Evolutionary conservation across 768 basidiomycete genomes (phyloP), one percentile per base, ranked within the genome.

Genomic region (Floccularia luteovirens): DNA sequence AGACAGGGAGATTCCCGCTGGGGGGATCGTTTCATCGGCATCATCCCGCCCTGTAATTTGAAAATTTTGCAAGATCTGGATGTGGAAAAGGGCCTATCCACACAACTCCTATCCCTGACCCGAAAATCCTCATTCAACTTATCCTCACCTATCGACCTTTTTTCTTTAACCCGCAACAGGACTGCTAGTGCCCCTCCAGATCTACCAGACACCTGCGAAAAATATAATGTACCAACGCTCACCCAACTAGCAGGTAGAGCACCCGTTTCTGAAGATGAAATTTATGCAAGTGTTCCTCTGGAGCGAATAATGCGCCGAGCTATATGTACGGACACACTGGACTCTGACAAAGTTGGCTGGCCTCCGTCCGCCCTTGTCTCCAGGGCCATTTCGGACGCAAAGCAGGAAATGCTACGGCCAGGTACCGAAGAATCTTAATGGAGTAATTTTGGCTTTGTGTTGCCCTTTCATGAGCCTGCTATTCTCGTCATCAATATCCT

Each of bases 1-100:
- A 32, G 25, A 19, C 27, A 20, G 8, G 36, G 36, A 3, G 42
- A 46, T 24, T 36, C 39, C 5, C 34, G 51, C 4, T 61, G 60
- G 60, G 55, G 45, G 5, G 56, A 60, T 24, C 45, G 42, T 3
- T 61, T 61, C 36, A 40, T 61, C 25, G 56, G 57, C 32, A 12
- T 19, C n/a, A 34, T 34, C 7, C 8, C n/a, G 8, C 32, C 32
- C 16, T 7, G 32, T 8, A 19, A 34, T 8, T 8, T 34, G 32
- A 34, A 17, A 8, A 7, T 7, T 34, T 17, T 7, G 16, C 32
- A 34, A 7, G 8, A 34, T 19, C 7, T 6, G n/a, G 6, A 34
- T n/a, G n/a, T n/a, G n/a, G n/a, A n/a, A n/a, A n/a, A n/a, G n/a
- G n/a, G 7, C 8, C 32, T 34, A 8, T 12, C 32, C 8, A 17